Evolutionary conservation across 202 grass and related monocot genomes (phyloP).

Genomic region (Setaria italica): DNA sequence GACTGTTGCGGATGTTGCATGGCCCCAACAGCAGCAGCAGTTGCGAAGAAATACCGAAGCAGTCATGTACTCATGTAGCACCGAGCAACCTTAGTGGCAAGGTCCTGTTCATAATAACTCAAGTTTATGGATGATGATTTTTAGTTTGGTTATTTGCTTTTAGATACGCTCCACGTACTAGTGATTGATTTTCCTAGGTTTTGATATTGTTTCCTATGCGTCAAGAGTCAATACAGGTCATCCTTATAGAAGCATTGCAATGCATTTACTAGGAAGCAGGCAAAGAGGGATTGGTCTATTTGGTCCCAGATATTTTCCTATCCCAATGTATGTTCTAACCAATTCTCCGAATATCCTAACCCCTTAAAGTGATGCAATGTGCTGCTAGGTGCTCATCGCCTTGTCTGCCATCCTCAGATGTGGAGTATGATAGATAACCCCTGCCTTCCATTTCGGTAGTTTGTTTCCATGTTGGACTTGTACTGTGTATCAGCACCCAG

Average conservation of each 20-base stretch:
- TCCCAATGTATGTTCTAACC: not conserved
- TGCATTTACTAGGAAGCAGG: constrained; percentile 4
- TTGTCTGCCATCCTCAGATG: no score
- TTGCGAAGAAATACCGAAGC: not conserved
- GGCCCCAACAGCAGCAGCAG: not conserved
- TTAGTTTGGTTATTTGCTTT: constrained; percentile 20
- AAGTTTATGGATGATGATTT: not conserved
- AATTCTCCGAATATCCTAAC: not conserved
- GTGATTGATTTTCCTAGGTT: not conserved
- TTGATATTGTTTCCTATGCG: not conserved
- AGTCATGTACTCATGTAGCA: not conserved
- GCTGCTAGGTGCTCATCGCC: not conserved
- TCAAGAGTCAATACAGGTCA: not conserved
- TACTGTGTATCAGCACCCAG: not conserved
- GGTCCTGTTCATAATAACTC: not conserved
- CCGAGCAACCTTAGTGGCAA: not conserved
- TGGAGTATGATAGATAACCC: not conserved
- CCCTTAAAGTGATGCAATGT: not conserved
- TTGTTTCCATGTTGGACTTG: not conserved
- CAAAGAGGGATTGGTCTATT: not conserved
- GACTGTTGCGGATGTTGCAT: not conserved
- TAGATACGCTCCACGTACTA: not conserved
- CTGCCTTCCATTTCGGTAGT: not conserved
- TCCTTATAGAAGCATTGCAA: not conserved
- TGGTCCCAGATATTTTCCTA: not conserved